Evolutionary conservation across 768 basidiomycete species (phyloP).

Genomic region (Chlorophyllum brunneum): DNA sequence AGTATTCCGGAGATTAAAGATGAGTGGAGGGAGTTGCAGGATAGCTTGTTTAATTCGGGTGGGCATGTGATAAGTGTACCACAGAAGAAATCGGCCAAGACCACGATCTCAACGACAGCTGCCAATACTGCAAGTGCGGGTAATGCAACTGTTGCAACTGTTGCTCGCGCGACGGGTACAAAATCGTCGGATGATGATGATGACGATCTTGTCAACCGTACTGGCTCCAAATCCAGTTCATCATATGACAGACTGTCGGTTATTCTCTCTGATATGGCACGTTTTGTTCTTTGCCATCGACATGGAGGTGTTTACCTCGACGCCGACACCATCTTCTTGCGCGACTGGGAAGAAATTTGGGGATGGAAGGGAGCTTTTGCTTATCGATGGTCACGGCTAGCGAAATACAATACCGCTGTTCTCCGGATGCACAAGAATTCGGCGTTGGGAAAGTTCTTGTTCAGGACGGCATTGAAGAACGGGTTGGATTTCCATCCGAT

Average conservation of each 20-base stretch:
- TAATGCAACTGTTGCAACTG: slow-evolving; percentile 46
- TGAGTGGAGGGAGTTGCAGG: slow-evolving; percentile 76
- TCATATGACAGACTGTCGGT: slow-evolving; percentile 91
- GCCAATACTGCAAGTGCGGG: slow-evolving; percentile 24
- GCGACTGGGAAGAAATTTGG: slow-evolving; percentile 98
- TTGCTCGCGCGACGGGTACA: slow-evolving; percentile 19
- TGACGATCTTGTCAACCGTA: slow-evolving; percentile 62
- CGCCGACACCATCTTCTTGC: slow-evolving; percentile 86
- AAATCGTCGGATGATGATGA: slow-evolving; percentile 37
- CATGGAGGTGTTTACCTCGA: slow-evolving; percentile 95
- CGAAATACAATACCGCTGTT: slow-evolving; percentile 93
- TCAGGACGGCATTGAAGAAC: slow-evolving; percentile 89
- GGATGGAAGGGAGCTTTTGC: slow-evolving; percentile 94
- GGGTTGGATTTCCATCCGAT: slow-evolving; percentile 94
- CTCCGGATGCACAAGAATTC: slow-evolving; percentile 86
- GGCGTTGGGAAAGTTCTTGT: slow-evolving; percentile 85
- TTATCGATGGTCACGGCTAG: slow-evolving; percentile 89
- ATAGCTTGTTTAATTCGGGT: slow-evolving; percentile 83
- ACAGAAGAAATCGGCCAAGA: slow-evolving; percentile 31
- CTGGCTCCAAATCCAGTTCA: slow-evolving; percentile 83
- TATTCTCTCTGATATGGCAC: slow-evolving; percentile 92
- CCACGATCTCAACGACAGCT: slow-evolving; percentile 20
- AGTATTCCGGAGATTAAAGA: slow-evolving; percentile 81
- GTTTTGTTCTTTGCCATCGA: slow-evolving; percentile 91
- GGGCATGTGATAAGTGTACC: slow-evolving; percentile 66